Evolutionary conservation across 2,329 filamentous ascomycete genomes (phyloP).

Genomic region (Xylariomycetidae sp.): DNA sequence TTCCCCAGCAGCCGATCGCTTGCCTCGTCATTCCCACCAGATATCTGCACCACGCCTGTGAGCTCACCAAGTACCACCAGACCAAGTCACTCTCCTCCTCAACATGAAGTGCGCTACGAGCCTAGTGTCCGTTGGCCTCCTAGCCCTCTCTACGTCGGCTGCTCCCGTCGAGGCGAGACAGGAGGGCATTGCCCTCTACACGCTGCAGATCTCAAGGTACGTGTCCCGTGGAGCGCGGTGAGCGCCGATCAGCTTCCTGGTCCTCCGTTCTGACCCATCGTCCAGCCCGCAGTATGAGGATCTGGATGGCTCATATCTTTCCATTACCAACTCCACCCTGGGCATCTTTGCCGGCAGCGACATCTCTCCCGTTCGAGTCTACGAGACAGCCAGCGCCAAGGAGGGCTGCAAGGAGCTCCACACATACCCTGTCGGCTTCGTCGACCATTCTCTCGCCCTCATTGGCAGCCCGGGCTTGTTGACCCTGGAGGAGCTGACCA

Average conservation of each 20-base stretch:
- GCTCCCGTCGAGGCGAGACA: constrained; percentile 17
- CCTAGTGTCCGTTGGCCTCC: constrained; percentile 19
- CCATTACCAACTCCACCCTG: constrained; percentile 23
- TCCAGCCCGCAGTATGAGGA: too few species aligned
- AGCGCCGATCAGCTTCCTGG: too few species aligned
- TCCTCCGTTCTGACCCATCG: too few species aligned
- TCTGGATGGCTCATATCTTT: constrained; percentile 31
- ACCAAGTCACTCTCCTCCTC: too few species aligned
- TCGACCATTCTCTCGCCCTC: constrained; percentile 33
- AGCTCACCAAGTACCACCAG: too few species aligned
- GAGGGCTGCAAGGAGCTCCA: constrained; percentile 30
- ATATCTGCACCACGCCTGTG: too few species aligned
- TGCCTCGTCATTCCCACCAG: too few species aligned
- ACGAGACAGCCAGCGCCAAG: constrained; percentile 22
- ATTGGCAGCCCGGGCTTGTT: constrained; percentile 29
- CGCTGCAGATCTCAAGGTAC: constrained; percentile 23
- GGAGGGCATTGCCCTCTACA: constrained; percentile 17
- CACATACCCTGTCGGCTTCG: constrained; percentile 30
- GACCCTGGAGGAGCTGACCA: constrained; percentile 28
- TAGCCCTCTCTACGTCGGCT: constrained; percentile 16
- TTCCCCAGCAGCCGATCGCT: too few species aligned
- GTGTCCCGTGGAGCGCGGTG: too few species aligned
- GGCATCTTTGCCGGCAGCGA: constrained; percentile 25
- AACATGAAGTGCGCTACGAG: constrained; percentile 22
- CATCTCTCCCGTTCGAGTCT: constrained; percentile 21